Conservation (phyloP, 176 grass and related monocot species). For the Avena sativa region DNA sequence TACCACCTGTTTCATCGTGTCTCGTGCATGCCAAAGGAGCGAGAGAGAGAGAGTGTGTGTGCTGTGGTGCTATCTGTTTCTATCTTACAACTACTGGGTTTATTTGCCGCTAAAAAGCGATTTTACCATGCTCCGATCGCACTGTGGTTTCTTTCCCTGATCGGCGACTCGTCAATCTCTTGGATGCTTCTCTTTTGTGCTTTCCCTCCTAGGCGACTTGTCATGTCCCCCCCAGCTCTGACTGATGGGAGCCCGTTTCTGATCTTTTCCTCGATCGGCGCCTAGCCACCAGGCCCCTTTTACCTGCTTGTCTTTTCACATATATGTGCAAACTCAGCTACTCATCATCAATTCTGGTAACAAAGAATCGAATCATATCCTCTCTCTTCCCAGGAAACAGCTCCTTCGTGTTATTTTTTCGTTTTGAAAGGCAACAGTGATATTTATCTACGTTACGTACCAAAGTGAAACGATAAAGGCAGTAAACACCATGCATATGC, state of each 20-base stretch:
- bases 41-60: not conserved
- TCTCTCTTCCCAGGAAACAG: not conserved
- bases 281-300: conserved; percentile 36
- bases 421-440: not conserved
- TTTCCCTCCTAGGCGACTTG: conserved; percentile 51
- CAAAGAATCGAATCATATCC: not conserved
- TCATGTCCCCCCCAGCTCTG: conserved; percentile 37
- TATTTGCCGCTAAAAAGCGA: conserved; percentile 22
- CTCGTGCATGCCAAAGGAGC: conserved; percentile 56
- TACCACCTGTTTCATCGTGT: conserved; percentile 67
- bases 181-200: conserved; percentile 65
- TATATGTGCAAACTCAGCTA: conserved; percentile 44
- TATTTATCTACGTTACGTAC: not conserved
- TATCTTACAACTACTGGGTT: not conserved
- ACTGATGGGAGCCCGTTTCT: conserved; percentile 16
- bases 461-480: not conserved
- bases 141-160: conserved; percentile 29
- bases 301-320: conserved; percentile 52
- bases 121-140: conserved; percentile 12
- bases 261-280: conserved; percentile 46
- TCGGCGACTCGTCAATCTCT: conserved; percentile 44
- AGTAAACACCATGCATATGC: no score
- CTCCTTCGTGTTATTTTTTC: not conserved
- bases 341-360: conserved; percentile 14
- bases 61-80: not conserved